A percentile compares a stretch with the other conserved stretches of the same genome.
phyloP scores from a whole-genome alignment of 805 yeast species.

The Kazachstania africana region DNA sequence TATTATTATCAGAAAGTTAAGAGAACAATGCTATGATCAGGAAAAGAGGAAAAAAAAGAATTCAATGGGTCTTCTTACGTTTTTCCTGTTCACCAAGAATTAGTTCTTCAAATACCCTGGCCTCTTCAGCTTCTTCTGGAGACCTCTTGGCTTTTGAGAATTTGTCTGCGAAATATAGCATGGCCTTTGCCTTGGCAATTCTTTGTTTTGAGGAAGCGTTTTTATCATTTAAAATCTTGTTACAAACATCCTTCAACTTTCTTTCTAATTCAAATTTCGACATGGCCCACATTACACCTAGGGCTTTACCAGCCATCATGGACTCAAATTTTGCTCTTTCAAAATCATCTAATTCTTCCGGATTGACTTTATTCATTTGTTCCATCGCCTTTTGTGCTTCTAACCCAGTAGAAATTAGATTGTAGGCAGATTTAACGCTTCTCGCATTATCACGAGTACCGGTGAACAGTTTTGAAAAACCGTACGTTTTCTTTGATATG shows the following conservation, averaged over 20 bases:
- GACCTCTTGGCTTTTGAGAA: conserved; percentile 61
- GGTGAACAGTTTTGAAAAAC: conserved; percentile 74
- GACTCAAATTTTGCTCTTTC: conserved; percentile 71
- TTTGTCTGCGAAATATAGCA: conserved; percentile 57
- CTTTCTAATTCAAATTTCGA: conserved; percentile 77
- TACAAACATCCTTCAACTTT: conserved; percentile 73
- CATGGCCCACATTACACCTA: conserved; percentile 93
- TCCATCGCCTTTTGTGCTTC: conserved; percentile 78
- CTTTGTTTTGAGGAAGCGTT: conserved; percentile 48
- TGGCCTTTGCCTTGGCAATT: conserved; percentile 65
- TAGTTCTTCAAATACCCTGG: conserved; percentile 79
- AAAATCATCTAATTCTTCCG: conserved; percentile 43
- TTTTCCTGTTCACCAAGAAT: conserved; percentile 73
- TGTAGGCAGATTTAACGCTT: conserved; percentile 72
- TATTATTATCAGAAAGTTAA: no score
- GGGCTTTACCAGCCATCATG: conserved; percentile 71
- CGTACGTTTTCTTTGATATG: conserved; percentile 70
- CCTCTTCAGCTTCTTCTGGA: conserved; percentile 86
- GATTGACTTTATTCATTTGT: conserved; percentile 61
- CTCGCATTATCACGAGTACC: conserved; percentile 76
- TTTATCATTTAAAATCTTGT: conserved; percentile 62
- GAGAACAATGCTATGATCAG: no score
- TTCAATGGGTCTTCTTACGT: conserved; percentile 4
- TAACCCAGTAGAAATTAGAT: conserved; percentile 68
- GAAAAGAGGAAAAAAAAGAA: no score